Evolutionary conservation across 2,329 filamentous ascomycete genomes (phyloP).

Genomic region (Exophiala spinifera): DNA sequence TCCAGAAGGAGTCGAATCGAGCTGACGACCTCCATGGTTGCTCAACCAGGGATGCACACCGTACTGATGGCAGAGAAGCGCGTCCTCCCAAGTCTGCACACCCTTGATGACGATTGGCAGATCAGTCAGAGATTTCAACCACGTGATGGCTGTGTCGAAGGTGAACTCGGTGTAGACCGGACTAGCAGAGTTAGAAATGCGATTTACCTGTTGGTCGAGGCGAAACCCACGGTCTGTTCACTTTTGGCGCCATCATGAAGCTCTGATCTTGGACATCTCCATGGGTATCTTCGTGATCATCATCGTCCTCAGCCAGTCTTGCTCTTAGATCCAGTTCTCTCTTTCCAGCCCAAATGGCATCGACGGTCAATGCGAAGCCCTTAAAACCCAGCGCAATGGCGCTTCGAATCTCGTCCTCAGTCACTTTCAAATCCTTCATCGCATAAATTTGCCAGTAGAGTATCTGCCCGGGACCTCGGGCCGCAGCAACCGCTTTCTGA

Average conservation of each 20-base stretch:
- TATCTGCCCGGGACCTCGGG: background rate
- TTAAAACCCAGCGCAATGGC: background rate
- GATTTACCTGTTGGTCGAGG: no score
- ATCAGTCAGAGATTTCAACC: constrained; percentile 1
- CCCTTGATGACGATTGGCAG: constrained; percentile 9
- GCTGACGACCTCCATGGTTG: constrained; percentile 23
- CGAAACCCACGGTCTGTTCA: no score
- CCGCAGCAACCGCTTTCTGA: no score
- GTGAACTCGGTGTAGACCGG: background rate
- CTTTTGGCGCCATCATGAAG: no score
- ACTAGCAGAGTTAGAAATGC: no score
- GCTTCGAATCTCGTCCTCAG: background rate
- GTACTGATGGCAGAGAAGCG: constrained; percentile 10
- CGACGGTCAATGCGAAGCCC: background rate
- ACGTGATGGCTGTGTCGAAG: background rate
- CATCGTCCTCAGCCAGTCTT: no score
- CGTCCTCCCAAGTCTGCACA: constrained; percentile 11
- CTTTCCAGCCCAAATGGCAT: background rate
- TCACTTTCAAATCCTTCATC: background rate
- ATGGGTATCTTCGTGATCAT: no score
- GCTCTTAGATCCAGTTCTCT: no score
- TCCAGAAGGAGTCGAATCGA: constrained; percentile 13
- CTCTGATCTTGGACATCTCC: no score
- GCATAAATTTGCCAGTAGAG: background rate
- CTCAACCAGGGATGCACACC: constrained; percentile 13